Evolutionary conservation across 805 yeast genomes (phyloP).

Genomic region (Vanderwaltozyma verrucispora): DNA sequence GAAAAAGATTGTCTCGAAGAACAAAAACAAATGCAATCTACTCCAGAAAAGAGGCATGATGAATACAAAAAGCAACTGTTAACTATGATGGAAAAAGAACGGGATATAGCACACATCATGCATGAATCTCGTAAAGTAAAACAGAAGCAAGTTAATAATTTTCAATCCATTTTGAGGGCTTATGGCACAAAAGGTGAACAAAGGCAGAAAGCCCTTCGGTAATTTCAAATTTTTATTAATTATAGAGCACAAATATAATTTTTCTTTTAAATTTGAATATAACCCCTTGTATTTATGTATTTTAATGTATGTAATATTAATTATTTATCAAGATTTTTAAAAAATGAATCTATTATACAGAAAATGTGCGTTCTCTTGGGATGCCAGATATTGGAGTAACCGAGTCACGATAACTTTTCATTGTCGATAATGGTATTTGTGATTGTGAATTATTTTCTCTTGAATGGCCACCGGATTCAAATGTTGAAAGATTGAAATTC

Average conservation of each 20-base stretch:
- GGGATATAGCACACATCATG: not conserved
- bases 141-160: not conserved
- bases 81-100: not conserved
- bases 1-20: not conserved
- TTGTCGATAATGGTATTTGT: not conserved
- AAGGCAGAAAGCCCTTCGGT: not conserved
- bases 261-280: no score
- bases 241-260: not conserved
- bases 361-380: not conserved
- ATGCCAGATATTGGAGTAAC: not conserved
- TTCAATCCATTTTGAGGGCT: constrained; percentile 1
- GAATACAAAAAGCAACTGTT: not conserved
- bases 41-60: no score
- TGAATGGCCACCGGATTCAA: not conserved
- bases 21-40: not conserved
- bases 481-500: constrained; percentile 3
- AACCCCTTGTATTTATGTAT: not conserved
- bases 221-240: no score
- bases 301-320: not conserved
- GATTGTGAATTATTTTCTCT: not conserved
- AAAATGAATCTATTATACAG: not conserved
- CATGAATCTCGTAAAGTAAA: no score
- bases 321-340: no score
- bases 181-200: constrained; percentile 1
- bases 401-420: not conserved